Evolutionary conservation across 1,139 yeast species (phyloP).

Genomic region (Trichomonascaceae sp.): DNA sequence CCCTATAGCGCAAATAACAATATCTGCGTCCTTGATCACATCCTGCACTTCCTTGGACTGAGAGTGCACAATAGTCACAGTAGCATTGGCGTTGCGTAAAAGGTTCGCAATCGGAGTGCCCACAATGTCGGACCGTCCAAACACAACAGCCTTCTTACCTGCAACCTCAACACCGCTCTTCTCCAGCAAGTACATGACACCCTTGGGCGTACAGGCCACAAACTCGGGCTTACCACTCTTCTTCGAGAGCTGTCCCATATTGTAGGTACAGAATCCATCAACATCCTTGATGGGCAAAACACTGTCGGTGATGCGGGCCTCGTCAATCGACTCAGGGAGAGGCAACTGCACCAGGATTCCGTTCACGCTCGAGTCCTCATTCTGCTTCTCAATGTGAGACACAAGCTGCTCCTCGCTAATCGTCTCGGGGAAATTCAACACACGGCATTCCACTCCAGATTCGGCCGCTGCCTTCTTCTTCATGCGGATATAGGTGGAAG

Average conservation of each 20-base stretch:
- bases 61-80: conserved; percentile 80
- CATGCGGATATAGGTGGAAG: conserved; percentile 90
- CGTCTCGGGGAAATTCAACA: conserved; percentile 53
- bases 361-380: conserved; percentile 57
- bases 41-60: conserved; percentile 51
- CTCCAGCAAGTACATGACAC: conserved; percentile 67
- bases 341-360: conserved; percentile 92
- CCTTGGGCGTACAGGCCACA: conserved; percentile 95
- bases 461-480: conserved; percentile 81
- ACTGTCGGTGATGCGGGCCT: conserved; percentile 61
- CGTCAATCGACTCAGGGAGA: conserved; percentile 70
- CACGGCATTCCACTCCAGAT: conserved; percentile 61
- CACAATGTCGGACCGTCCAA: conserved; percentile 93
- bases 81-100: conserved; percentile 66
- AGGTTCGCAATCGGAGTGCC: conserved; percentile 87
- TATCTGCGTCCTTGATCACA: conserved; percentile 62
- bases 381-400: conserved; percentile 45
- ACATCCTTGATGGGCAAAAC: conserved; percentile 79
- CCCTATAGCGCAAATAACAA: conserved; percentile 89
- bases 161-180: conserved; percentile 46
- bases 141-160: conserved; percentile 84
- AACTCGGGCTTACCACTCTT: conserved; percentile 76
- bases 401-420: conserved; percentile 35
- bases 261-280: conserved; percentile 86
- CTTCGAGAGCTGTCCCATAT: conserved; percentile 86